A percentile compares a stretch with the other conserved stretches of the same genome.
Conservation (phyloP, 495 filamentous ascomycete genomes). For the Margaritispora aquatica region DNA sequence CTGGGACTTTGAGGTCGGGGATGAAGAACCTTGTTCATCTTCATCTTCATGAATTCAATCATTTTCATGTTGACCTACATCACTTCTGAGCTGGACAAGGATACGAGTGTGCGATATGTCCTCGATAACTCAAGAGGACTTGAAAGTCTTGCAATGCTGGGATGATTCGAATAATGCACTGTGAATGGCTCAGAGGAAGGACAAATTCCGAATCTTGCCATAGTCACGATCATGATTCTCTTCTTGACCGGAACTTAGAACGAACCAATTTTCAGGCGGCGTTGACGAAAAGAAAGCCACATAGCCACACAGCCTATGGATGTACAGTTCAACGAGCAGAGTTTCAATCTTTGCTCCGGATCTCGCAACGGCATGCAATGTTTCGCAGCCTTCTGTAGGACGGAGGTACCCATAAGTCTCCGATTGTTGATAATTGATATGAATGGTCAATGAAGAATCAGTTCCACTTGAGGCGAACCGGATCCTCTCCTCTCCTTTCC, state of each 20-base stretch:
- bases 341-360: slow-evolving; percentile 5
- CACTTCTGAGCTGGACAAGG: neutral
- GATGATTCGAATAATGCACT: neutral
- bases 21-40: too few relatives aligned
- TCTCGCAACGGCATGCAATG: slow-evolving; percentile 15
- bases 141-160: neutral
- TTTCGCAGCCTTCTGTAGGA: neutral
- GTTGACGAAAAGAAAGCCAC: neutral
- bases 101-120: too few relatives aligned
- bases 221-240: slow-evolving; percentile 1
- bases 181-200: neutral
- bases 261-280: neutral
- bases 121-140: neutral
- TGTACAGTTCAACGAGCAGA: too few relatives aligned
- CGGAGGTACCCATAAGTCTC: too few relatives aligned
- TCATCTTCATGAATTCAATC: too few relatives aligned
- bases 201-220: neutral
- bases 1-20: too few relatives aligned
- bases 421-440: too few relatives aligned
- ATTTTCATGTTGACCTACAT: neutral
- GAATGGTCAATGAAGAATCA: too few relatives aligned
- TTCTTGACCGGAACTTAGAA: neutral
- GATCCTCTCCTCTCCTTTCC: neutral
- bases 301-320: too few relatives aligned
- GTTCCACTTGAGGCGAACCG: too few relatives aligned